phyloP scores from a whole-genome alignment of 1,284 basidiomycete genomes.

The Cutaneotrichosporon arboriforme region DNA sequence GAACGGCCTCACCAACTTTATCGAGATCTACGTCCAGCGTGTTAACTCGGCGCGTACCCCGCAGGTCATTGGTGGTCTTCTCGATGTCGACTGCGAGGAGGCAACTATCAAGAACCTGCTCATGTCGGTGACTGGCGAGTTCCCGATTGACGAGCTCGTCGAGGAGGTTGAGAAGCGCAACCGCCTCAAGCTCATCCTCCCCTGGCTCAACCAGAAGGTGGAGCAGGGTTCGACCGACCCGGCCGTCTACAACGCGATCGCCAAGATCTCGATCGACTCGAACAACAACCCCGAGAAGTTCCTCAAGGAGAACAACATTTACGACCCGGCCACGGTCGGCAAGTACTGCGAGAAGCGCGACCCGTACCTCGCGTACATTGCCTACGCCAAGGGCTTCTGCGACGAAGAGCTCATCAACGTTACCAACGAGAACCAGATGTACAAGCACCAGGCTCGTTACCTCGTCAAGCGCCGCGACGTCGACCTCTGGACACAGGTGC shows the following conservation, averaged over 20 bases:
- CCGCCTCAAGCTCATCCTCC: constrained; percentile 90
- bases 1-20: constrained; percentile 93
- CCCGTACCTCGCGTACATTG: constrained; percentile 97
- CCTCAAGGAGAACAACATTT: constrained; percentile 94
- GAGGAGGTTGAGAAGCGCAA: constrained; percentile 96
- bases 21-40: constrained; percentile 97
- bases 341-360: constrained; percentile 99
- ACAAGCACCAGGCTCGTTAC: constrained; percentile 98
- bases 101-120: constrained; percentile 89
- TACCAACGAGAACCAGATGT: constrained; percentile 99
- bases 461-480: constrained; percentile 92
- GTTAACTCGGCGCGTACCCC: constrained; percentile 97
- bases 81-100: constrained; percentile 99
- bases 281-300: constrained; percentile 98
- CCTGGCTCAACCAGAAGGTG: constrained; percentile 92
- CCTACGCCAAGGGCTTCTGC: constrained; percentile 98
- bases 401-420: constrained; percentile 96
- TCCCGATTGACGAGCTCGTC: constrained; percentile 96
- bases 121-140: constrained; percentile 89
- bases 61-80: constrained; percentile 93
- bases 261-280: constrained; percentile 97
- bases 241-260: constrained; percentile 91
- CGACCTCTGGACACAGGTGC: constrained; percentile 95
- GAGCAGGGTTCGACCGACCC: constrained; percentile 88
- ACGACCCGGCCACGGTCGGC: constrained; percentile 92